Conservation (phyloP, 208 protist species). For the Acanthamoeba rhysodes region DNA sequence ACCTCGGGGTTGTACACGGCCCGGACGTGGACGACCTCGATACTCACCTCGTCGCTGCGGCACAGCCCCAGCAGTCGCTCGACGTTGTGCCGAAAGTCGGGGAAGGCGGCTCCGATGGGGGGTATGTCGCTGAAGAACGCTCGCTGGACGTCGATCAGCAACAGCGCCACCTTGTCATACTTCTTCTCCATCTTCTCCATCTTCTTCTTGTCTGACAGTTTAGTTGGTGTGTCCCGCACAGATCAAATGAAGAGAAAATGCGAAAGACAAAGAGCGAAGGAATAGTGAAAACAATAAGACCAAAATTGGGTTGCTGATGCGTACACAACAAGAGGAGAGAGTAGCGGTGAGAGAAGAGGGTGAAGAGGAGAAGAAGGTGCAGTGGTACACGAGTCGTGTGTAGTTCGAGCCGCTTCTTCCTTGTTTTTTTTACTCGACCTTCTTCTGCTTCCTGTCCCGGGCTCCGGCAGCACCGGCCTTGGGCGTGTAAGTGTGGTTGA, state of each 20-base stretch:
- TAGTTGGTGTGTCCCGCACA: too few relatives aligned
- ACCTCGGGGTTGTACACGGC: constrained; percentile 36
- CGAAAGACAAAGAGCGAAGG: too few relatives aligned
- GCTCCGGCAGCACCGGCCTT: not conserved
- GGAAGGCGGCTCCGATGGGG: not conserved
- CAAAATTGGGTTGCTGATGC: too few relatives aligned
- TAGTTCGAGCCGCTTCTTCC: too few relatives aligned
- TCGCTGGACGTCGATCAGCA: constrained; percentile 33
- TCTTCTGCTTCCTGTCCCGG: constrained; percentile 33
- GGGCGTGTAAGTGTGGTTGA: constrained; percentile 66
- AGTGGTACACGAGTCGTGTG: too few relatives aligned
- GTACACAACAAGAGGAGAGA: too few relatives aligned
- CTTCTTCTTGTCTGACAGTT: too few relatives aligned
- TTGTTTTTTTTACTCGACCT: not conserved
- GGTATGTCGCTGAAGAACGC: constrained; percentile 62
- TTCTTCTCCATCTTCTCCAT: not conserved
- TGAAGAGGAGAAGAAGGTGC: too few relatives aligned
- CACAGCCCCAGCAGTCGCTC: constrained; percentile 12
- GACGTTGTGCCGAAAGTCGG: constrained; percentile 4
- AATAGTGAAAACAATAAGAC: too few relatives aligned
- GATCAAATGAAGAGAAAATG: too few relatives aligned
- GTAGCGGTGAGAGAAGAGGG: too few relatives aligned
- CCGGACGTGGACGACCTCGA: constrained; percentile 25
- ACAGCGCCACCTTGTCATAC: constrained; percentile 25
- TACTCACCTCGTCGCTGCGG: constrained; percentile 1